Base-by-base conservation (phyloP, 2,329 filamentous ascomycete species). In the Curvularia sp. region DNA sequence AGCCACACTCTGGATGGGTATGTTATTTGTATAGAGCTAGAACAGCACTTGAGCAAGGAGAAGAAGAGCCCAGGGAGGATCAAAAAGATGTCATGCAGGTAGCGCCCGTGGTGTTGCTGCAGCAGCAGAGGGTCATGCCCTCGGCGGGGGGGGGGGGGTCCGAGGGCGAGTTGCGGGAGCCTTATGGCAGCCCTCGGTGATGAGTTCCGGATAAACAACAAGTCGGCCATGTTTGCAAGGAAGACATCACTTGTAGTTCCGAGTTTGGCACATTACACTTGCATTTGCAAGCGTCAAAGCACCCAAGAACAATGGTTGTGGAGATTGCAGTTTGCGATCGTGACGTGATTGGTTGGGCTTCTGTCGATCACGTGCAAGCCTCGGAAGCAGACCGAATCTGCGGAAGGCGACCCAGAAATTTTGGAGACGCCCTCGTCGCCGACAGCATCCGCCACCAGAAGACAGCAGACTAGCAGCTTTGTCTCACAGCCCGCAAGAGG, bases 381-480 rank as follows among this genome's bases (percentile, higher is more conserved):
- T 53, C 61, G 60, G 64, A 58, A 62, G 61, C 55, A 57, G 55
- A 59, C 66, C 62, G 65, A 70, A 66, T 62, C 57, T 65, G 67
- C 63, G 68, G 67, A 69, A 69, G 69, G 69, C 69, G 55, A 66
- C 53, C 65, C 64, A 67, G 58, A 70, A 69, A 53, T 70, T 68
- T 67, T 67, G 57, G 61, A 57, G 41, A 56, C 53, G 58, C 41
- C 53, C 58, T 60, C 55, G 50, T 61, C 56, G 61, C 53, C 57
- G 47, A 55, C 57, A 49, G 55, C 65, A 59, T 53, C 57, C 63
- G 59, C 59, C 63, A 54, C 62, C 46, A 46, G 52, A 27, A 36
- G 53, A 21, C 34, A 18, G 42, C 19, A 39, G 34, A 13, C 42
- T n/a, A 38, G 47, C 32, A 39, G 34, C 34, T 18, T 15, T 39